Evolutionary conservation across 768 basidiomycete genomes (phyloP).

Genomic region (Coprinopsis cinerea): DNA sequence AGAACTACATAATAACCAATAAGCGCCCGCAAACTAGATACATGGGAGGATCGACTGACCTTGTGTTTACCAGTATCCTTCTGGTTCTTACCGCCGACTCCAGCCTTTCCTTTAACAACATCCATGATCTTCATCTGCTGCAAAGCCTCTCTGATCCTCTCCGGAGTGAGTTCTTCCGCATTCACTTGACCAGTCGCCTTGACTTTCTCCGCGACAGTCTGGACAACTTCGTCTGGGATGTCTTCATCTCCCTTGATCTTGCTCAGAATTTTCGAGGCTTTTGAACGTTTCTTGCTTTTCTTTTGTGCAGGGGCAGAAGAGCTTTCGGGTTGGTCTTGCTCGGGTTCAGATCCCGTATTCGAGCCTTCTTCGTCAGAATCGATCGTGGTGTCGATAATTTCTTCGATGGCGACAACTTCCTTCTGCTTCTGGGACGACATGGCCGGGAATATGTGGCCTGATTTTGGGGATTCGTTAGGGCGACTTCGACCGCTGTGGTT

Average conservation of each 20-base stretch:
- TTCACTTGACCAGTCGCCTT: slow-evolving; percentile 47
- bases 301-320: slow-evolving; percentile 41
- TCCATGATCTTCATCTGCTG: slow-evolving; percentile 83
- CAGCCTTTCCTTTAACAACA: slow-evolving; percentile 75
- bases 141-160: slow-evolving; percentile 61
- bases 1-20: slow-evolving; percentile 56
- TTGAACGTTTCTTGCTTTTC: slow-evolving; percentile 88
- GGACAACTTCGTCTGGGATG: slow-evolving; percentile 54
- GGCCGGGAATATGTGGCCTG: neutral
- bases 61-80: slow-evolving; percentile 88
- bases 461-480: neutral
- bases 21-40: neutral
- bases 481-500: too few relatives aligned
- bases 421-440: slow-evolving; percentile 1
- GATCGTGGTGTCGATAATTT: slow-evolving; percentile 9
- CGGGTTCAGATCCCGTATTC: neutral
- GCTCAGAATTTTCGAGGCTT: slow-evolving; percentile 47
- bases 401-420: neutral
- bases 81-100: slow-evolving; percentile 65
- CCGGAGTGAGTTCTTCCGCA: slow-evolving; percentile 46
- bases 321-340: neutral
- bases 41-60: slow-evolving; percentile 34
- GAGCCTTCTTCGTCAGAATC: slow-evolving; percentile 8
- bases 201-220: slow-evolving; percentile 63
- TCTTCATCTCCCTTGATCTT: slow-evolving; percentile 44